Percentiles rank a stretch among this genome's conserved stretches.
Evolutionary conservation across 2,329 filamentous ascomycete species (phyloP).

Genomic region (Cadophora gregata): DNA sequence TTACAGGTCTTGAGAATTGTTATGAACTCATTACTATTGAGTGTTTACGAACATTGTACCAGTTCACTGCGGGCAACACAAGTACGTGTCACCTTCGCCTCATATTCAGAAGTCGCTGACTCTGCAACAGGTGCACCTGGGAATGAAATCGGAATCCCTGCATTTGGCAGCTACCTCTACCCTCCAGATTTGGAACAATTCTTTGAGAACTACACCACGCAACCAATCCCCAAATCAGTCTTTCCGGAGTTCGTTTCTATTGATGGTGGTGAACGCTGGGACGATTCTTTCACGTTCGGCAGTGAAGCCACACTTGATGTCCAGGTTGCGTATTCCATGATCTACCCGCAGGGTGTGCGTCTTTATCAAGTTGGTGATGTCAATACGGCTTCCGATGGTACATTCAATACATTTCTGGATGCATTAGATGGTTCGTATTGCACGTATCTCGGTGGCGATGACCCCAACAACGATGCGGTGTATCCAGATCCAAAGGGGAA

Average conservation of each 20-base stretch:
- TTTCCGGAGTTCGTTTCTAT: no score
- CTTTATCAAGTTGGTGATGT: constrained; percentile 34
- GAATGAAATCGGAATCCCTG: no score
- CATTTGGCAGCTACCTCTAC: no score
- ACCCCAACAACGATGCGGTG: constrained; percentile 45
- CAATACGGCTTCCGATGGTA: constrained; percentile 27
- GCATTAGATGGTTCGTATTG: constrained; percentile 25
- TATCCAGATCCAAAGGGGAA: constrained; percentile 42
- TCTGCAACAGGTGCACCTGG: no score
- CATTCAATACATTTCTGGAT: constrained; percentile 26
- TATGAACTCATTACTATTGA: constrained; percentile 27
- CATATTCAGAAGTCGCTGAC: background rate
- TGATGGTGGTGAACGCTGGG: constrained; percentile 1
- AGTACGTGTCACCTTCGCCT: constrained; percentile 18
- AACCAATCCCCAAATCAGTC: no score
- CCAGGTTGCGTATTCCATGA: constrained; percentile 43
- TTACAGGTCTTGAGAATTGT: no score
- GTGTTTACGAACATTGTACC: constrained; percentile 29
- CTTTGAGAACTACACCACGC: no score
- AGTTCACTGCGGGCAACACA: constrained; percentile 46
- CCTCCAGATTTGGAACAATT: no score
- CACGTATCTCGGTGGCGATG: constrained; percentile 28
- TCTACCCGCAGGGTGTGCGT: constrained; percentile 56
- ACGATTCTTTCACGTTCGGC: background rate
- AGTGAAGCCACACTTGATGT: background rate